Percentiles rank a stretch among this genome's conserved stretches.
phyloP scores from a whole-genome alignment of 805 yeast genomes.

The Spathaspora boniae region DNA sequence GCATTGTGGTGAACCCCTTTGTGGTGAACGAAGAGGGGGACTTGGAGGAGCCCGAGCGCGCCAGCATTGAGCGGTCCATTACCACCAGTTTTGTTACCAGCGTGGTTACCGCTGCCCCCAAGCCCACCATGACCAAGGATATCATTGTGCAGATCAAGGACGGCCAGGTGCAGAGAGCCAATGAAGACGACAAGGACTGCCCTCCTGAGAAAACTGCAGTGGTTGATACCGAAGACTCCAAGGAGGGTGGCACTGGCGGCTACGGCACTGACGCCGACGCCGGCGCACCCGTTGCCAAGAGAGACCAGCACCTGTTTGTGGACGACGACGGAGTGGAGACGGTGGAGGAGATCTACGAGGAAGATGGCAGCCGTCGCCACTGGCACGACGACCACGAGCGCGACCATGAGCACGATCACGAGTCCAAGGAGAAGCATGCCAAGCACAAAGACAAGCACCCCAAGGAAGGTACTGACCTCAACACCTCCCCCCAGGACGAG shows the following conservation, averaged over 20 bases:
- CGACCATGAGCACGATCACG: constrained; percentile 2
- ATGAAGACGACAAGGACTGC: constrained; percentile 4
- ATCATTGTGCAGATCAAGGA: constrained; percentile 23
- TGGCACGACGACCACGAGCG: constrained; percentile 4
- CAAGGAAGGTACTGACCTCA: neutral
- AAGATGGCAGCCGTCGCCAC: too few species aligned
- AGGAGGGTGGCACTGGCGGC: constrained; percentile 4
- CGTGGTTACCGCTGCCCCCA: constrained; percentile 17
- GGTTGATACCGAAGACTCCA: too few species aligned
- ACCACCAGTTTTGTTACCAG: constrained; percentile 16
- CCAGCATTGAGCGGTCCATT: constrained; percentile 11
- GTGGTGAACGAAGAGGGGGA: constrained; percentile 17
- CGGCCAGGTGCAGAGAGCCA: constrained; percentile 26
- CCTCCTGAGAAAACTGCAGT: constrained; percentile 3
- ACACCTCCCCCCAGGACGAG: constrained; percentile 7
- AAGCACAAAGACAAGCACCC: constrained; percentile 1
- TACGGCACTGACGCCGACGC: constrained; percentile 5
- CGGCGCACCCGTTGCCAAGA: too few species aligned
- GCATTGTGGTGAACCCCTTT: constrained; percentile 31
- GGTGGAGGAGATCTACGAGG: constrained; percentile 9
- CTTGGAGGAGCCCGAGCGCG: constrained; percentile 15
- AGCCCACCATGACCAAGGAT: constrained; percentile 20
- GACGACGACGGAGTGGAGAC: constrained; percentile 3
- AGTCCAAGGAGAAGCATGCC: neutral
- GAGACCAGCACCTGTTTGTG: too few species aligned